Conservation (phyloP, 83 land plant species). For the Diphasiastrum complanatum region DNA sequence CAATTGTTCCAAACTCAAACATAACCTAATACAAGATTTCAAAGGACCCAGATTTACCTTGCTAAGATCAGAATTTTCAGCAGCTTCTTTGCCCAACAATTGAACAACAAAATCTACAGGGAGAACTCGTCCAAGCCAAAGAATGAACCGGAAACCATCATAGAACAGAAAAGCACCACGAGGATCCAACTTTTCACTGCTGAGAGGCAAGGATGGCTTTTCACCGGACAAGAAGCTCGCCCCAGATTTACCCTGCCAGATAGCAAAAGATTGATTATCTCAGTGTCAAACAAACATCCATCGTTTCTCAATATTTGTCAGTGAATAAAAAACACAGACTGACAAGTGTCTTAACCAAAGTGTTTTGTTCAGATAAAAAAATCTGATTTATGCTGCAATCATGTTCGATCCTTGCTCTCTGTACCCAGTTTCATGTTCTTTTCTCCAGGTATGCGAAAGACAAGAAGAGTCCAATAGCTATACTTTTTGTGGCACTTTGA, state of each 20-base stretch:
- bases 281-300: too few species aligned
- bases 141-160: slow-evolving; percentile 67
- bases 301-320: neutral
- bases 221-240: slow-evolving; percentile 23
- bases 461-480: too few species aligned
- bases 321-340: neutral
- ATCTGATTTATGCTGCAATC: too few species aligned
- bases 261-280: neutral
- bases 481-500: too few species aligned
- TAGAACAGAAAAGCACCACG: slow-evolving; percentile 65
- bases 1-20: neutral
- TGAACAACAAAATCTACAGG: slow-evolving; percentile 50
- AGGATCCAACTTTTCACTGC: slow-evolving; percentile 65
- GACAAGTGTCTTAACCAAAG: too few species aligned
- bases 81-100: slow-evolving; percentile 60
- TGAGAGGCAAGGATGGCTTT: slow-evolving; percentile 40
- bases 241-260: slow-evolving; percentile 35
- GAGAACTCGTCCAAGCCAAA: slow-evolving; percentile 82
- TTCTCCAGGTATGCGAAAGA: too few species aligned
- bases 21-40: neutral
- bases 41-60: slow-evolving; percentile 39
- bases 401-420: too few species aligned
- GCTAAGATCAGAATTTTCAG: slow-evolving; percentile 46
- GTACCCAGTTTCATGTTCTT: too few species aligned
- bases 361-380: too few species aligned